Conservation (phyloP, 495 filamentous ascomycete genomes). For the Podospora fimiseda region DNA sequence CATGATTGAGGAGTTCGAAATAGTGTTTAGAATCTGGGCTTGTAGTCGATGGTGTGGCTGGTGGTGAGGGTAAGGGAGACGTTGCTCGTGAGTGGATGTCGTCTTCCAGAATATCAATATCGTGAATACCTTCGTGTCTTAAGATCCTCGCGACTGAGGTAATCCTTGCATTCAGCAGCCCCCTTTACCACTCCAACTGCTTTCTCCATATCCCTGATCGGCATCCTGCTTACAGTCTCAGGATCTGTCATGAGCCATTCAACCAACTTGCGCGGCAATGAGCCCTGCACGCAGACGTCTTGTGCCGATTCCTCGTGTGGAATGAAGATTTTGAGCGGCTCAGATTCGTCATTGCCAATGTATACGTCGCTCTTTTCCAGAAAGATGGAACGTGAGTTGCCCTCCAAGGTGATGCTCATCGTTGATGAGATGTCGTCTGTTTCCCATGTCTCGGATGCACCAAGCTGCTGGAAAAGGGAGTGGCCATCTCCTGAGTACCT, state of each 20-base stretch:
- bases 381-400: constrained; percentile 17
- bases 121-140: neutral
- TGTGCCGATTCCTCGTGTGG: constrained; percentile 26
- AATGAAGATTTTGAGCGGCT: constrained; percentile 30
- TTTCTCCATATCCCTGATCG: neutral
- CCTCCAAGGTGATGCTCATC: constrained; percentile 20
- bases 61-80: no score
- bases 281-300: constrained; percentile 27
- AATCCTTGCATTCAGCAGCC: neutral
- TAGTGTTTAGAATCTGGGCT: no score
- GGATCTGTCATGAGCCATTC: constrained; percentile 31
- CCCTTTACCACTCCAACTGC: neutral
- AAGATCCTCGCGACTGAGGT: neutral
- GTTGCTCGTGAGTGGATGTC: no score
- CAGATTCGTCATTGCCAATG: constrained; percentile 20
- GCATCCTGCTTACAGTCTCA: neutral
- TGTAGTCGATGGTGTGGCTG: no score
- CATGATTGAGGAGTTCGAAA: no score
- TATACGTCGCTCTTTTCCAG: constrained; percentile 24
- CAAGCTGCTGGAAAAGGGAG: constrained; percentile 27
- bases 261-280: constrained; percentile 28
- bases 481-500: constrained; percentile 14
- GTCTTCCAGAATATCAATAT: neutral
- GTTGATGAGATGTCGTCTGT: constrained; percentile 29
- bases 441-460: constrained; percentile 19